A percentile compares a stretch with the other conserved stretches of the same genome.
These are phyloP conservation scores for Chloranthus sessilifolius DNA, from an alignment of 164 flowering plant species.

Conservation along the genomic window DNA sequence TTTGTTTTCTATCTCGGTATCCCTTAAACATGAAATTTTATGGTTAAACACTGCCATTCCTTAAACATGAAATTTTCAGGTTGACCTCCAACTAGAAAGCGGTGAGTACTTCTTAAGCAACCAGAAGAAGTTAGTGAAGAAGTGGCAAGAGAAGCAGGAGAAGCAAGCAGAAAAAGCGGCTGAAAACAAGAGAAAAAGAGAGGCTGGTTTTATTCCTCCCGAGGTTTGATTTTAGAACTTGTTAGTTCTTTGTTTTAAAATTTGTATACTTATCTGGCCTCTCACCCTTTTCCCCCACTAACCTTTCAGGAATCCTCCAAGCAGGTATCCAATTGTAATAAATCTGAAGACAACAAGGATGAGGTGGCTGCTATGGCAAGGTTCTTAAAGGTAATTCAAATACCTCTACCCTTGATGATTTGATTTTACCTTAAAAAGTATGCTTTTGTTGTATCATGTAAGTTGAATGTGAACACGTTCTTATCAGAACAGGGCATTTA, in stretches of 20 bases:
- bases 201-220: slow-evolving; percentile 79
- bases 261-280: not conserved
- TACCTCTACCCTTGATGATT: not conserved
- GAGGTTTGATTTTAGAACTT: slow-evolving; percentile 33
- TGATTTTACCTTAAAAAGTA: not conserved
- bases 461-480: too few species aligned
- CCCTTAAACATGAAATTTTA: too few species aligned
- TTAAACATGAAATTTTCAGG: too few species aligned
- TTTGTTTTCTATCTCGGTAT: too few species aligned
- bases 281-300: not conserved
- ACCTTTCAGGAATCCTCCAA: slow-evolving; percentile 50
- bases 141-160: slow-evolving; percentile 84
- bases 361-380: slow-evolving; percentile 50
- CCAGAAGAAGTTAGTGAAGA: slow-evolving; percentile 62
- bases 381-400: slow-evolving; percentile 67
- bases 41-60: too few species aligned
- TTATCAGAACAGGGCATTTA: too few species aligned
- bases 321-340: slow-evolving; percentile 13
- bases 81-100: slow-evolving; percentile 74
- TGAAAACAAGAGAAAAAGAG: slow-evolving; percentile 78
- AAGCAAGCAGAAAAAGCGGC: slow-evolving; percentile 82
- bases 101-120: slow-evolving; percentile 89
- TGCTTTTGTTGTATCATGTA: too few species aligned
- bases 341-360: slow-evolving; percentile 26
- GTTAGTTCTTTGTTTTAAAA: not conserved